Percentiles rank a stretch among this genome's conserved stretches.
Conservation (phyloP, 2,329 filamentous ascomycete genomes). For the Corinectria fuckeliana region DNA sequence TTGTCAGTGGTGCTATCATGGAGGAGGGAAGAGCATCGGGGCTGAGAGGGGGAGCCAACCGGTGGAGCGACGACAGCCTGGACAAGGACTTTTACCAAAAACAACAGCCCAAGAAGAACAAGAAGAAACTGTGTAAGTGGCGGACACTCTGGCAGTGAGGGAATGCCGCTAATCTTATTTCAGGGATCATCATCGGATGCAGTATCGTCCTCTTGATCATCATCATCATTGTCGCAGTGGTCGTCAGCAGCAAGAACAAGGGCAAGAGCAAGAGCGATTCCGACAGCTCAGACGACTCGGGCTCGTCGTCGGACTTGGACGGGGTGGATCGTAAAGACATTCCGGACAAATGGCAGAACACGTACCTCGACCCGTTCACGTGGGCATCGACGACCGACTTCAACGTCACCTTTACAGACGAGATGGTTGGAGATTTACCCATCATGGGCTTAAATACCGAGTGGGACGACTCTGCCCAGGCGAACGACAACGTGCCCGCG, state of each 20-base stretch:
- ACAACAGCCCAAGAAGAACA: constrained; percentile 54
- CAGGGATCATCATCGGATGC: constrained; percentile 63
- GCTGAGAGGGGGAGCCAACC: constrained; percentile 51
- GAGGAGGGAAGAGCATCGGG: constrained; percentile 66
- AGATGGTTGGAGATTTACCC: constrained; percentile 83
- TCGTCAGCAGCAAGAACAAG: constrained; percentile 65
- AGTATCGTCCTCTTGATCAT: constrained; percentile 66
- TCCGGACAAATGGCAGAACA: constrained; percentile 72
- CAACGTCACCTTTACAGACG: constrained; percentile 90
- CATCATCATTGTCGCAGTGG: constrained; percentile 71
- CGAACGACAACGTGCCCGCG: constrained; percentile 81
- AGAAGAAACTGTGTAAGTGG: constrained; percentile 67
- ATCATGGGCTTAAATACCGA: constrained; percentile 85
- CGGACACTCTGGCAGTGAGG: neutral
- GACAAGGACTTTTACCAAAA: constrained; percentile 56
- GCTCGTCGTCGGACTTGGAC: constrained; percentile 50
- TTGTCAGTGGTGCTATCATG: constrained; percentile 73
- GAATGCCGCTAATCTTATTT: constrained; percentile 28
- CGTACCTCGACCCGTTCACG: constrained; percentile 84
- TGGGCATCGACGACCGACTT: constrained; percentile 93
- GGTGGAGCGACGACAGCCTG: constrained; percentile 50
- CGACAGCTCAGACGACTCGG: constrained; percentile 25
- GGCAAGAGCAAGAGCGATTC: constrained; percentile 51
- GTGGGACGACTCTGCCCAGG: constrained; percentile 82
- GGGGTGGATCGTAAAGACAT: constrained; percentile 62